Evolutionary conservation across 192 early-diverging fungal genomes (phyloP).

Genomic region (Piromyces finnis): DNA sequence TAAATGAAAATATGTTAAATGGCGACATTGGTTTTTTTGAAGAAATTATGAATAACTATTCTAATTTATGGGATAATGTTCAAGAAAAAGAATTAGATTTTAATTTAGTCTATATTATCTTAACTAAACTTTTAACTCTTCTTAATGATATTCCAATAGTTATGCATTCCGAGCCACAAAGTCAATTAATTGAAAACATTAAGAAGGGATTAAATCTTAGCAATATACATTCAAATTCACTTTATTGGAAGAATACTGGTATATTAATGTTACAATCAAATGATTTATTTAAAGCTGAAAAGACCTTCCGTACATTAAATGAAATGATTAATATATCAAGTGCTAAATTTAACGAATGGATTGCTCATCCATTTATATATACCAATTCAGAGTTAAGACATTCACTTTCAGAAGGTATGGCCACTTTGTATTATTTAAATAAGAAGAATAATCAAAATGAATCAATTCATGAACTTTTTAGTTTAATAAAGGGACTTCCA

Average conservation of each 20-base stretch:
- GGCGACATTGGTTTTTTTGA: constrained; percentile 6
- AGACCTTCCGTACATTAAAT: not conserved
- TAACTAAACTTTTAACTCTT: constrained; percentile 8
- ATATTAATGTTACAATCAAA: not conserved
- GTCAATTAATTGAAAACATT: not conserved
- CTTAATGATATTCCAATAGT: not conserved
- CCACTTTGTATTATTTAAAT: constrained; percentile 50
- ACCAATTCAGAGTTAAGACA: constrained; percentile 25
- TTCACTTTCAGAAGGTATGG: constrained; percentile 43
- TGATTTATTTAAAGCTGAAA: not conserved
- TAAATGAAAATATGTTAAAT: not conserved
- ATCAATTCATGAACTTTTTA: not conserved
- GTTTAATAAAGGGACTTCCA: not conserved
- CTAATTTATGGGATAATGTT: constrained; percentile 25
- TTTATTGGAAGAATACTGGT: constrained; percentile 8
- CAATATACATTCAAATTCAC: constrained; percentile 1
- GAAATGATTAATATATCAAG: not conserved
- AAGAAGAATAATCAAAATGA: constrained; percentile 21
- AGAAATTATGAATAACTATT: constrained; percentile 26
- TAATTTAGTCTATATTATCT: constrained; percentile 28
- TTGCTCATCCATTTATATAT: constrained; percentile 1
- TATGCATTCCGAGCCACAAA: not conserved
- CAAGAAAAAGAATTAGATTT: constrained; percentile 17
- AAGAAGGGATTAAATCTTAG: not conserved
- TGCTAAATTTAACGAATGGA: not conserved